A percentile compares a stretch with the other conserved stretches of the same genome.
These are phyloP conservation scores for Sporothrix dimorphospora DNA, from an alignment of 2,329 filamentous ascomycete species.

Conservation along the genomic window DNA sequence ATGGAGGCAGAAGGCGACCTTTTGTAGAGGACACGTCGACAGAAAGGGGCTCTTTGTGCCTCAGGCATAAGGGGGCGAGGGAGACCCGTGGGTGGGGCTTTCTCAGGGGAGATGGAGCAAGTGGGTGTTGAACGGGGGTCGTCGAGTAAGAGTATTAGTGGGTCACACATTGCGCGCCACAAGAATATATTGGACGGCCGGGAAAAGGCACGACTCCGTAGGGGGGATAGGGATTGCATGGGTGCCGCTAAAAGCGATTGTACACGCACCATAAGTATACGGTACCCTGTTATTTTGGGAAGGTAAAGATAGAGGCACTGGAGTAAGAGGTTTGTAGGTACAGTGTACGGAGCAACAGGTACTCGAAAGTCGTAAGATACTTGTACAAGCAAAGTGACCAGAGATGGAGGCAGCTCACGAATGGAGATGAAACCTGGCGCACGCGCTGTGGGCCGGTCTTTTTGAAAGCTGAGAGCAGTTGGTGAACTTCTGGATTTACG, in stretches of 20 bases:
- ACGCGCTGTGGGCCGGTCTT: conserved; percentile 4
- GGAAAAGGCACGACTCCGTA: conserved; percentile 1
- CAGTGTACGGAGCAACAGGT: not conserved
- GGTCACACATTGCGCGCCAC: conserved; percentile 23
- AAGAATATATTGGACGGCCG: conserved; percentile 28
- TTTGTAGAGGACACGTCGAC: conserved; percentile 37
- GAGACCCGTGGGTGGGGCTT: conserved; percentile 18
- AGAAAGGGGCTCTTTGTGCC: conserved; percentile 26
- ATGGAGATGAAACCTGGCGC: conserved; percentile 23
- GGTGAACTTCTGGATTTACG: too few species aligned
- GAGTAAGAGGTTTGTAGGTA: not conserved
- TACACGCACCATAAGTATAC: not conserved
- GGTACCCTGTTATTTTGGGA: not conserved
- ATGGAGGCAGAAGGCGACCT: conserved; percentile 23
- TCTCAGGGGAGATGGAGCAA: not conserved
- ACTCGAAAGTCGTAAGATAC: too few species aligned
- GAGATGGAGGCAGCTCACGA: not conserved
- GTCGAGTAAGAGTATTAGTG: conserved; percentile 4
- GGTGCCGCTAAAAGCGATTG: not conserved
- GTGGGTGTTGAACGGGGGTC: not conserved
- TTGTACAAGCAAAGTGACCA: not conserved
- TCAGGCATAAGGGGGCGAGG: conserved; percentile 30
- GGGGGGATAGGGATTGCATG: not conserved
- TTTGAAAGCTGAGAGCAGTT: not conserved
- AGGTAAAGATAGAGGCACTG: not conserved